Conservation (phyloP, 1,284 basidiomycete species). For the Neonothopanus nambi region DNA sequence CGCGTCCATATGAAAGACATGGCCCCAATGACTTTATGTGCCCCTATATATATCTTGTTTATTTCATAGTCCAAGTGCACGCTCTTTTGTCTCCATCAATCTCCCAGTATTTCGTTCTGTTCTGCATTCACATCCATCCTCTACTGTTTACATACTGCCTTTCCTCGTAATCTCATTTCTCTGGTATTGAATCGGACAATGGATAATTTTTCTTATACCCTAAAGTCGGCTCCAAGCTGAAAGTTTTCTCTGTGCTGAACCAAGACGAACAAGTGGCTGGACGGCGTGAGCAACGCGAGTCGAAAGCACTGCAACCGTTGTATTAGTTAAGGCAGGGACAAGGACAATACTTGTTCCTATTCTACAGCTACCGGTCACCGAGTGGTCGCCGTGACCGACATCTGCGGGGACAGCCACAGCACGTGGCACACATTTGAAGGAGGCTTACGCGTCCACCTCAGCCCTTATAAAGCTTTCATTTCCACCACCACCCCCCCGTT, state of each 20-base stretch:
- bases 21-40: neutral
- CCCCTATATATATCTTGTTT: neutral
- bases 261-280: too few relatives aligned
- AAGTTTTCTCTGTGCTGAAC: too few relatives aligned
- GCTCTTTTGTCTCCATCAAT: neutral
- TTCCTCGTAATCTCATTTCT: neutral
- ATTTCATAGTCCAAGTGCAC: neutral
- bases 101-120: neutral
- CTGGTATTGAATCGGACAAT: conserved; percentile 6
- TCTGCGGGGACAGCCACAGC: neutral
- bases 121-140: neutral
- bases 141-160: neutral
- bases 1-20: too few relatives aligned
- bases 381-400: too few relatives aligned
- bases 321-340: too few relatives aligned
- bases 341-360: too few relatives aligned
- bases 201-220: conserved; percentile 3
- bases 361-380: too few relatives aligned
- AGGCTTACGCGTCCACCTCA: conserved; percentile 10
- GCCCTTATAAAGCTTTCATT: conserved; percentile 4
- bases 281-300: too few relatives aligned
- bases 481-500: neutral
- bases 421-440: neutral
- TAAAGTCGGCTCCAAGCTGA: too few relatives aligned
- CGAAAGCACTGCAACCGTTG: too few relatives aligned